Evolutionary conservation across 2,329 filamentous ascomycete genomes (phyloP), one percentile per base, ranked within the genome.

Genomic region (Furcasterigmium sp.): DNA sequence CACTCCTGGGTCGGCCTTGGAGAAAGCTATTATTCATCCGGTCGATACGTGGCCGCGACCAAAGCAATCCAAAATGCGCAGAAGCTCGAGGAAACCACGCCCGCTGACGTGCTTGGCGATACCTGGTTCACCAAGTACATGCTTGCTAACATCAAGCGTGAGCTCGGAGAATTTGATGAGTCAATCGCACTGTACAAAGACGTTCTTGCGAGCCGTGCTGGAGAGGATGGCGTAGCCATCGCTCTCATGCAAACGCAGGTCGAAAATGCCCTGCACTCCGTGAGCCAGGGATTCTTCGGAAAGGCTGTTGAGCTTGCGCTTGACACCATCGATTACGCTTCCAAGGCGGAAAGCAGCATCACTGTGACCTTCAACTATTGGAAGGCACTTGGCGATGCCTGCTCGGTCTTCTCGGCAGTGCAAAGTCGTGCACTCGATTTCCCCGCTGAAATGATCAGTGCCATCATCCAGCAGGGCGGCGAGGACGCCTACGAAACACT

Each of bases 41-140:
- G 93, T 9, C 78, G 91, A 49, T 94, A 94, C 57, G 86, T 96
- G 46, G 91, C 93, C n/a, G 91, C 93, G 1, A 88, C 86, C 4
- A 91, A 93, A 57, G 90, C 93, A 1, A 93, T 97, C 52, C 72
- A 87, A 26, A 86, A 95, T 56, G 93, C 91, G 0, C 84, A 91
- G 57, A 78, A 77, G 42, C 73, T 95, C 5, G 87, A 91, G 49
- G 72, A 56, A 63, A 76, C 37, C 72, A 79, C 26, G 59, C 70
- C 17, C 6, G 26, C 35, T 5, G 46, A 42, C 6, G 38, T 59
- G 1, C 59, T 64, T 2, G 81, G 78, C 1, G 86, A 94, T 52
- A 85, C 80, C 9, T 98, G 93, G 93, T 98, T 96, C 60, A 91
- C 91, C 8, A 88, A 88, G 58, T 96, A 96, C 62, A 94, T 98